Evolutionary conservation across 331 rosid genomes (phyloP).

Genomic region (Telfairia occidentalis): DNA sequence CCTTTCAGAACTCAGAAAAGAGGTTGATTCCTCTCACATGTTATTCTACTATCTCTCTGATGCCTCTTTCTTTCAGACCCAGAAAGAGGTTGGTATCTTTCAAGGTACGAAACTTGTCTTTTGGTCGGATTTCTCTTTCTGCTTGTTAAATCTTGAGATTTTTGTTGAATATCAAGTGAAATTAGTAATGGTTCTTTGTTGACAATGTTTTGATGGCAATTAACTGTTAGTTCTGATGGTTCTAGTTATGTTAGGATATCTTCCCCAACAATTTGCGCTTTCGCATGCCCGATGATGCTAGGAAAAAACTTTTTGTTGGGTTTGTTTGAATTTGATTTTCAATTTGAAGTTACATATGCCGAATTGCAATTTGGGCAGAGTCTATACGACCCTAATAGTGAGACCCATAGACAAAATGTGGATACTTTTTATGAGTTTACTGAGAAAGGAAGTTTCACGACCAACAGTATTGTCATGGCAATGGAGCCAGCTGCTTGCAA

Average conservation of each 20-base stretch:
- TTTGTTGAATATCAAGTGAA: background rate
- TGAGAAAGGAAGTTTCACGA: background rate
- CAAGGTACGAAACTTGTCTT: conserved; percentile 35
- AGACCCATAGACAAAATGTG: background rate
- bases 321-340: background rate
- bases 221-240: background rate
- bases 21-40: conserved; percentile 26
- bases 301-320: background rate
- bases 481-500: background rate
- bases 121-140: background rate
- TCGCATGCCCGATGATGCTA: background rate
- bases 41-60: conserved; percentile 21
- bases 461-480: background rate
- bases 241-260: background rate
- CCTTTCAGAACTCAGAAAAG: conserved; percentile 17
- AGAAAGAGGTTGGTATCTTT: conserved; percentile 40
- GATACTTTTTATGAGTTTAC: background rate
- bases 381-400: background rate
- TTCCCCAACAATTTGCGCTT: background rate
- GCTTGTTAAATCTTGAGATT: background rate
- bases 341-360: background rate
- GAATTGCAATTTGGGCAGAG: background rate
- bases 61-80: conserved; percentile 35
- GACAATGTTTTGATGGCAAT: background rate
- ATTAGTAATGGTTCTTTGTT: background rate